A percentile compares a stretch with the other conserved stretches of the same genome.
Evolutionary conservation across 2,329 filamentous ascomycete genomes (phyloP).

Genomic region (Chaetomiaceae sp.): DNA sequence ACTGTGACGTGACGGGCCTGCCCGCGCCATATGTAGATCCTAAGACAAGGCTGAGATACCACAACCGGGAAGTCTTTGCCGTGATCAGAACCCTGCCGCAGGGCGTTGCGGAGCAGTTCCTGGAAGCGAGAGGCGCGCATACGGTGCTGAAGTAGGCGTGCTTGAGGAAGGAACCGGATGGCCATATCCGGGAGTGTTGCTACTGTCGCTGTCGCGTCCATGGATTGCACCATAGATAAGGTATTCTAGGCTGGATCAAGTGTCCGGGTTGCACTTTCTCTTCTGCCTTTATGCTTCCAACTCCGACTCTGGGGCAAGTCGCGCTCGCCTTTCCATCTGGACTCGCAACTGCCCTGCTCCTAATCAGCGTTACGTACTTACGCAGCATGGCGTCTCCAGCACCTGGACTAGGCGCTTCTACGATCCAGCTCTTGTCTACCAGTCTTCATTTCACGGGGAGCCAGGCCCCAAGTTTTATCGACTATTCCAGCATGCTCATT

Average conservation of each 20-base stretch:
- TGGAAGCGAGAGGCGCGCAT: constrained; percentile 87
- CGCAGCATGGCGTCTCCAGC: not conserved
- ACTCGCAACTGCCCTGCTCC: not conserved
- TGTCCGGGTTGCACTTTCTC: not conserved
- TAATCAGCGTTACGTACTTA: not conserved
- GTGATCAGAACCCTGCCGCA: constrained; percentile 77
- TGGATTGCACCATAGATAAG: not conserved
- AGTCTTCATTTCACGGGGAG: not conserved
- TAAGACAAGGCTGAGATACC: constrained; percentile 88
- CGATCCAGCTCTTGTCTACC: not conserved
- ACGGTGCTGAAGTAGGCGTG: constrained; percentile 78
- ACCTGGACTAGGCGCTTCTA: not conserved
- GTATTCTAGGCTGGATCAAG: not conserved
- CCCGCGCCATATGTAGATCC: constrained; percentile 91
- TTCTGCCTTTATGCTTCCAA: not conserved
- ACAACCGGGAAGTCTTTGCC: constrained; percentile 86
- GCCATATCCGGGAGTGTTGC: not conserved
- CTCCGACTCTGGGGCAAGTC: not conserved
- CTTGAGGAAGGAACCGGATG: not conserved
- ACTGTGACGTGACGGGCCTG: constrained; percentile 93
- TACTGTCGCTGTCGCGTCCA: not conserved
- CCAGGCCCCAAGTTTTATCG: not conserved
- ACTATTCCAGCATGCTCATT: not conserved
- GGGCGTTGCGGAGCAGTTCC: constrained; percentile 77
- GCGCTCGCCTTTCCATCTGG: not conserved